Evolutionary conservation across 257 asterid species (phyloP), one percentile per base, ranked within the genome.

Genomic region (Petunia axillaris): DNA sequence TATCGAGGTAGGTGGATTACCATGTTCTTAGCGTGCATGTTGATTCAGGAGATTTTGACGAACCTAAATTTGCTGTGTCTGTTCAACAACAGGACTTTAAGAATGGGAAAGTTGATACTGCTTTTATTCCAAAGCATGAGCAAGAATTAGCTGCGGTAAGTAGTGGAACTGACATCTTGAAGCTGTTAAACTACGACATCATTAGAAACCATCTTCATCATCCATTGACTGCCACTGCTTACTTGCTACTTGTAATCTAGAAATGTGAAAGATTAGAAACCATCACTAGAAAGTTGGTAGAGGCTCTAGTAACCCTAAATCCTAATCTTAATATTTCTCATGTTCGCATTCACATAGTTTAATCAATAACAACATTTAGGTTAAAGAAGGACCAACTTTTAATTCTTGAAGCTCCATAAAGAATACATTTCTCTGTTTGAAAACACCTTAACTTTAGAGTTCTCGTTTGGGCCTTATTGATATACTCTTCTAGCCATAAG

Each of bases 61-160:
- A 68, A 77, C 54, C 62, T 53, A 55, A 82, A 40, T 63, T 59
- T 63, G 62, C 40, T 38, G 35, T 53, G 8, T 75, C 25, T 77
- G 58, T 82, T 74, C 60, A 70, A 35, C 68, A 52, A 54, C 82
- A 95, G 99, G 99, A 96, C 90, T 96, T 96, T 87, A 91, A 87
- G 86, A 86, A 85, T 58, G 99, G 99, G 77, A 92, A 91, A 41
- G 98, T 96, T 82, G 99, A 96, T 81, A 96, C 98, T 6, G 98
- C 99, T 73, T 93, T 96, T 83, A 96, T 96, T 83, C 99, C 99
- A 35, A 96, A 94, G 90, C 99, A 96, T 59, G 99, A 92, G 84
- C 84, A 92, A 65, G 99, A 96, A 87, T 97, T 96, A 66, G 96
- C 97, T 71, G 90, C 91, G 90, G 99, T 96, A 91, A 91, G 97